Conservation (phyloP, 495 filamentous ascomycete species). For the Tuber indicum region DNA sequence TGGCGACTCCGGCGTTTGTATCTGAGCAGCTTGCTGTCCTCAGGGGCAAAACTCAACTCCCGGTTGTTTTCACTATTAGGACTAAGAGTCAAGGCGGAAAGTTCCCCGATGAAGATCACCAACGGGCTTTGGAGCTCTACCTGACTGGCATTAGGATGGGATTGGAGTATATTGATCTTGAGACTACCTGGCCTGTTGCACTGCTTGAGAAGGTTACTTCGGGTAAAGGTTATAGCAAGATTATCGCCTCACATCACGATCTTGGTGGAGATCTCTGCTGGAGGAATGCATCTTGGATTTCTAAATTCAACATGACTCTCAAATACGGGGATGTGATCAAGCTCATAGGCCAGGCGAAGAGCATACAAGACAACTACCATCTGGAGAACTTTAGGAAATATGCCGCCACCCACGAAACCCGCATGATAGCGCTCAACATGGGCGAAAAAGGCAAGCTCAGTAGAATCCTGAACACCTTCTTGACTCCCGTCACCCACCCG, state of each 20-base stretch:
- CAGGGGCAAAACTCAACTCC: slow-evolving; percentile 65
- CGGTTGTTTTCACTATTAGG: slow-evolving; percentile 88
- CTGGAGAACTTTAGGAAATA: slow-evolving; percentile 74
- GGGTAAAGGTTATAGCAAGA: slow-evolving; percentile 63
- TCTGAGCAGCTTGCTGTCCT: slow-evolving; percentile 75
- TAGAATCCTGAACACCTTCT: slow-evolving; percentile 80
- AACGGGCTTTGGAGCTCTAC: slow-evolving; percentile 67
- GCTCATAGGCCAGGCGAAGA: slow-evolving; percentile 76
- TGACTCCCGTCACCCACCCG: slow-evolving; percentile 93
- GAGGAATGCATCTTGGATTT: slow-evolving; percentile 81
- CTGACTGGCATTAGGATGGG: slow-evolving; percentile 70
- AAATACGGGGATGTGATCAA: slow-evolving; percentile 89
- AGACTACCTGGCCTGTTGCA: slow-evolving; percentile 75
- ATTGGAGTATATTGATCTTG: slow-evolving; percentile 87
- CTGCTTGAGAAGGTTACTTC: slow-evolving; percentile 61
- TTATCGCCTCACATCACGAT: slow-evolving; percentile 96
- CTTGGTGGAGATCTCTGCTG: slow-evolving; percentile 71
- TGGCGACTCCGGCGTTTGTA: slow-evolving; percentile 67
- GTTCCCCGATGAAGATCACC: slow-evolving; percentile 71
- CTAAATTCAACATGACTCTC: slow-evolving; percentile 77
- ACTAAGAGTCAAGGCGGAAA: slow-evolving; percentile 78
- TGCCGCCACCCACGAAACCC: slow-evolving; percentile 65
- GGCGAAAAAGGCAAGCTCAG: slow-evolving; percentile 80
- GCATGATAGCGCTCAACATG: slow-evolving; percentile 96
- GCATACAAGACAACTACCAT: slow-evolving; percentile 75